These are phyloP conservation scores for Trichoderma arundinaceum DNA, from an alignment of 2,329 filamentous ascomycete species.

Conservation along the genomic window DNA sequence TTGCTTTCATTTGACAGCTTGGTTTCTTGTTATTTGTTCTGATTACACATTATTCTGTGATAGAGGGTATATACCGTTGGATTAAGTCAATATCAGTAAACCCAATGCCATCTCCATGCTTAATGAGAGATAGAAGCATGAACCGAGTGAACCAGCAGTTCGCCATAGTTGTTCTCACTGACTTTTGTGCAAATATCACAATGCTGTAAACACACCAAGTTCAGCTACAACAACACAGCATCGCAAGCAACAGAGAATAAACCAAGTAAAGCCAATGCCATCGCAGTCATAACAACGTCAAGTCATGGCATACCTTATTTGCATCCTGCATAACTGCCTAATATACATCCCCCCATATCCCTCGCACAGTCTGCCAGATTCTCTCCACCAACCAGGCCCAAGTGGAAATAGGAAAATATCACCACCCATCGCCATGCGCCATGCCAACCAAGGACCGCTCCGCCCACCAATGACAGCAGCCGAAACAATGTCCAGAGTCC, in stretches of 20 bases:
- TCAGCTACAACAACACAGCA: background rate
- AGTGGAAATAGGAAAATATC: constrained; percentile 30
- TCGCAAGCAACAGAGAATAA: background rate
- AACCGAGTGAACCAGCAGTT: too few species aligned
- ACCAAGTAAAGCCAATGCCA: constrained; percentile 15
- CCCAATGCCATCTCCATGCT: too few species aligned
- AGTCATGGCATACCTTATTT: constrained; percentile 27
- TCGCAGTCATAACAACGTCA: constrained; percentile 16
- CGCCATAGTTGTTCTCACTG: too few species aligned
- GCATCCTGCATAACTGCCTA: constrained; percentile 29
- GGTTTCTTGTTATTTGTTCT: too few species aligned
- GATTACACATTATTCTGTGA: too few species aligned
- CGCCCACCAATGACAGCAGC: constrained; percentile 32
- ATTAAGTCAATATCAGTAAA: too few species aligned
- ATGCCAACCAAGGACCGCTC: constrained; percentile 33
- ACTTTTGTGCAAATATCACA: too few species aligned
- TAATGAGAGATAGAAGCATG: too few species aligned
- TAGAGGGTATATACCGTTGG: too few species aligned
- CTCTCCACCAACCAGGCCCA: constrained; percentile 24
- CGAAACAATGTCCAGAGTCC: constrained; percentile 31
- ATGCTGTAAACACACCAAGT: too few species aligned
- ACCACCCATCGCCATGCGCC: constrained; percentile 32
- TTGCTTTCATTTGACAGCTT: too few species aligned
- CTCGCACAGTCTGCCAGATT: constrained; percentile 27
- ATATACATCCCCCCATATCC: constrained; percentile 30